Percentiles rank a stretch among this genome's conserved stretches.
Evolutionary conservation across 352 stramenopile genomes (phyloP).

Genomic region (Pythium myriotylum): DNA sequence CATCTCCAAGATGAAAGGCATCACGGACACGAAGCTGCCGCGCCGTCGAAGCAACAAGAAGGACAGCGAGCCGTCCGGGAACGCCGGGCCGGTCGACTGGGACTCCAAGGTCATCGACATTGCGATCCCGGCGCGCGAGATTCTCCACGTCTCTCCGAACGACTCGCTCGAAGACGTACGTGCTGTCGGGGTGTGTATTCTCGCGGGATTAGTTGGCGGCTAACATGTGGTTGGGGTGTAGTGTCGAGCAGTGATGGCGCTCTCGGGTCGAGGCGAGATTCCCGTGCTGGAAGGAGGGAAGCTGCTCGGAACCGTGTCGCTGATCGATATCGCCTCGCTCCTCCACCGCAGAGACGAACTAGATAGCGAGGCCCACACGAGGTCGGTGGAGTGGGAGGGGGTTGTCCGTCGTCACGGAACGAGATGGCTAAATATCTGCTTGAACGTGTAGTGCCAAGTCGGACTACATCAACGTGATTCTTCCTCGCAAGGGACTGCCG

Average conservation of each 20-base stretch:
- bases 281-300: conserved; percentile 70
- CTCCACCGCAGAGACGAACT: conserved; percentile 68
- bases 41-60: conserved; percentile 8
- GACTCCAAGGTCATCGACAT: conserved; percentile 67
- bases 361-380: conserved; percentile 47
- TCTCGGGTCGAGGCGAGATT: conserved; percentile 68
- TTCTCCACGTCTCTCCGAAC: conserved; percentile 74
- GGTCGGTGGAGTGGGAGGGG: conserved; percentile 27
- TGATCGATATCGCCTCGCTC: conserved; percentile 76
- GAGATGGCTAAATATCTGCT: too few species aligned
- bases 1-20: conserved; percentile 62
- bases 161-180: conserved; percentile 76
- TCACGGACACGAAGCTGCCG: conserved; percentile 16
- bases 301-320: conserved; percentile 75
- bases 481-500: conserved; percentile 78
- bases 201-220: too few species aligned
- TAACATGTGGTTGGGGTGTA: conserved; percentile 21
- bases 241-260: conserved; percentile 79
- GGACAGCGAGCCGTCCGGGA: background rate
- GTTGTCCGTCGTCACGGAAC: conserved; percentile 17
- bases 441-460: conserved; percentile 91
- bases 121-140: conserved; percentile 66
- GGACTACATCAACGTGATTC: conserved; percentile 89
- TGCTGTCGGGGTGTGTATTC: background rate
- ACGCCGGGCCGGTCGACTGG: conserved; percentile 37